Evolutionary conservation across 1,139 yeast species (phyloP), one percentile per base, ranked within the genome.

Genomic region (Lodderomyces parapsilosis): DNA sequence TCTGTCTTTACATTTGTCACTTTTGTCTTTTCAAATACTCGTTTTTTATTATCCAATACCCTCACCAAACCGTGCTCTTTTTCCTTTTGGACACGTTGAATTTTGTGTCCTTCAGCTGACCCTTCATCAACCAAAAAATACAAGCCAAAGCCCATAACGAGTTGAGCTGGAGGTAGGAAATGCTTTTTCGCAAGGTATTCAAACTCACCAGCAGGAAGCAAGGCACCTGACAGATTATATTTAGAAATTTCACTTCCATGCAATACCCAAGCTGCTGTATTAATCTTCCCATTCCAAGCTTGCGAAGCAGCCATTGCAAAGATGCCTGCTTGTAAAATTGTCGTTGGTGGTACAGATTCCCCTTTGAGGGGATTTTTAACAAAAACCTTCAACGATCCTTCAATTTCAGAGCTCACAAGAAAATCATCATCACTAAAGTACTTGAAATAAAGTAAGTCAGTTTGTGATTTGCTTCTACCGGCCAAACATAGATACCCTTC

Each of bases 131-230:
- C 78, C 43, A 85, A 67, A 85, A 94, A 87, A 47, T 87, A 60
- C 46, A 93, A 76, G 0, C 88, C 97, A 49, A 90, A 72, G 0
- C 99, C 99, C 95, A 93, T 86, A 1, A 83, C 91, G 54, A 90
- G 63, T 54, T 84, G 95, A 13, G 83, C 76, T 1, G 97, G 96
- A 0, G 96, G 95, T 54, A 91, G 68, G 49, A 67, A 78, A 20
- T 75, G 79, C 58, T 83, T 84, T 43, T 74, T 72, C 8, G 79
- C 80, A 31, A 77, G 71, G 42, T 78, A 73, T 43, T 76, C 75
- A 48, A 91, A 78, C 39, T 72, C 65, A 7, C 94, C 95, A 6
- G 85, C 69, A 1, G 82, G 76, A 39, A 90, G 68, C 24, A 86
- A 72, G 7, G 79, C 74, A 1, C 81, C 83, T 52, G 83, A 88